phyloP scores from a whole-genome alignment of 306 rosid species.

The Cicer yamashitae region DNA sequence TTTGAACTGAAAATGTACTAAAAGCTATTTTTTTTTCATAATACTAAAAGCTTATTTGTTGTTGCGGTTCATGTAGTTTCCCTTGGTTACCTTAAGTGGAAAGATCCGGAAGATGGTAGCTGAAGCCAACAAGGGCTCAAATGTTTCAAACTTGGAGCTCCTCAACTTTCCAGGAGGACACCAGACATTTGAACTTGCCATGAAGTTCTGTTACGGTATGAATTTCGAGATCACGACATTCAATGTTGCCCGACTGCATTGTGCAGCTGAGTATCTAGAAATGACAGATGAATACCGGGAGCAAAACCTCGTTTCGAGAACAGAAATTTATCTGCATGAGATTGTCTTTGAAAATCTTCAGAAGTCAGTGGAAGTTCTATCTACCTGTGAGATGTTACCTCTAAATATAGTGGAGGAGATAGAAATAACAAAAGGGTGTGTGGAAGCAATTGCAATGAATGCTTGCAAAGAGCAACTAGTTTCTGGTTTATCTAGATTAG shows the following conservation, averaged over 20 bases:
- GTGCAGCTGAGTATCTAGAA: conserved; percentile 80
- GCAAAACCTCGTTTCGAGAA: conserved; percentile 68
- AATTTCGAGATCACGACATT: conserved; percentile 77
- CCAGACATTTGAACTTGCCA: conserved; percentile 78
- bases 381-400: conserved; percentile 67
- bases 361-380: conserved; percentile 73
- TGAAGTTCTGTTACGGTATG: conserved; percentile 88
- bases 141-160: conserved; percentile 70
- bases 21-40: not conserved
- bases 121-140: conserved; percentile 59
- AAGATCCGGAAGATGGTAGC: conserved; percentile 88
- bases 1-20: conserved; percentile 26
- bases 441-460: conserved; percentile 85
- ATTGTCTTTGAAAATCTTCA: conserved; percentile 69
- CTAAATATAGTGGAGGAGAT: conserved; percentile 61
- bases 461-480: conserved; percentile 81
- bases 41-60: conserved; percentile 31
- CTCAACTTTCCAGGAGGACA: conserved; percentile 78
- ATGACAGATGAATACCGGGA: conserved; percentile 82
- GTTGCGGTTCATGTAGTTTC: conserved; percentile 64
- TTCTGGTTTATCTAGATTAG: conserved; percentile 64
- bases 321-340: conserved; percentile 68
- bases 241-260: conserved; percentile 74
- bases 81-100: conserved; percentile 80
- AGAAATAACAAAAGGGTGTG: conserved; percentile 66